phyloP scores from a whole-genome alignment of 1,139 yeast genomes.

The Maudiozyma humilis region DNA sequence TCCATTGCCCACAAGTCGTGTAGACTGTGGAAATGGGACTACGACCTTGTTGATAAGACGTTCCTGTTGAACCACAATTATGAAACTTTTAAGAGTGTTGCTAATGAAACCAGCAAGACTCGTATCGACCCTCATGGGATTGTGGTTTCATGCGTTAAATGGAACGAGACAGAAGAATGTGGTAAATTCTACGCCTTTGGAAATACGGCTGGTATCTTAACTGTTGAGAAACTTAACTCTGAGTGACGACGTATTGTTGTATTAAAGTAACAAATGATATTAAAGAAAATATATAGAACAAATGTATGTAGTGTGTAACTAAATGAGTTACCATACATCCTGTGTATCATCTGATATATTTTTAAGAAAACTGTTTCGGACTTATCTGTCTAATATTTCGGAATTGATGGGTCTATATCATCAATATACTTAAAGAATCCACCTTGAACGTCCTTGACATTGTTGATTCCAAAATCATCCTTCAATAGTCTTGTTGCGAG shows the following conservation, averaged over 20 bases:
- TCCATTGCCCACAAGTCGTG: slow-evolving; percentile 28
- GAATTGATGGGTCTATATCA: slow-evolving; percentile 52
- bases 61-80: slow-evolving; percentile 36
- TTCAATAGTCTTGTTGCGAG: slow-evolving; percentile 54
- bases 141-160: slow-evolving; percentile 45
- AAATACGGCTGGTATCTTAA: slow-evolving; percentile 55
- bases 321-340: no score
- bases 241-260: background rate
- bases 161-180: slow-evolving; percentile 49
- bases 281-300: background rate
- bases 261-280: no score
- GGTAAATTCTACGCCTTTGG: slow-evolving; percentile 62
- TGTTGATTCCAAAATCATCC: slow-evolving; percentile 40
- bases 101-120: slow-evolving; percentile 26
- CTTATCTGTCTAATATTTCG: slow-evolving; percentile 66
- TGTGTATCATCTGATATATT: no score
- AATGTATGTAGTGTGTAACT: no score
- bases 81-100: slow-evolving; percentile 22
- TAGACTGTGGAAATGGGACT: slow-evolving; percentile 37
- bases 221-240: slow-evolving; percentile 47
- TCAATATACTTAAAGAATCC: slow-evolving; percentile 70
- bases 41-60: slow-evolving; percentile 28
- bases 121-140: slow-evolving; percentile 48
- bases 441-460: slow-evolving; percentile 65
- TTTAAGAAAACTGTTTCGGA: no score